Evolutionary conservation across 371 early-diverging fungal species (phyloP), one percentile per base, ranked within the genome.

Genomic region (Actinomortierella ambigua): DNA sequence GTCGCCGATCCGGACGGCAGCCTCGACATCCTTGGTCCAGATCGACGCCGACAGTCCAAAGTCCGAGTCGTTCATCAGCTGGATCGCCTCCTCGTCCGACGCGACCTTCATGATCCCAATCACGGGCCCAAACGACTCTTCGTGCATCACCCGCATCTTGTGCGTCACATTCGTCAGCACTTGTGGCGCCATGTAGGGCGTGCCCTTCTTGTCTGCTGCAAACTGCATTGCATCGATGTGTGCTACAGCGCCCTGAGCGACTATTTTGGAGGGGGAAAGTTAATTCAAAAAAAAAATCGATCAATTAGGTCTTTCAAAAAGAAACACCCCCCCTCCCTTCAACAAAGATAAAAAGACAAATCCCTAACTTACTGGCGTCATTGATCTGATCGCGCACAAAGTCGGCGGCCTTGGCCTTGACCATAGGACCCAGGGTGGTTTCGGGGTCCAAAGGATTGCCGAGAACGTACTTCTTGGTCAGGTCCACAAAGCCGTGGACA

Each of bases 41-140:
- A 94, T 86, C 42, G 88, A 87, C 2, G 93, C 90, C n/a, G 95
- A 92, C 50, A 95, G 70, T 3, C 95, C 95, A 76, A 86, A 95
- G 15, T 82, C 79, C 18, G 87, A 86, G 66, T 95, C 94, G 61
- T 95, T 95, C 90, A 93, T 93, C 28, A 89, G 65, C 8, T 64
- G 61, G 29, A 95, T 78, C 3, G 94, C 94, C 68, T 93, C 92
- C 13, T 89, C 84, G 61, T 92, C 93, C 17, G 85, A 85, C 20
- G 77, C 56, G 2, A 93, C 86, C 73, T 82, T 82, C 87, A 92
- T 88, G 48, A 95, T 87, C 3, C 87, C 89, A 46, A 93, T 83
- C 20, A 93, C 86, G 34, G 95, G 95, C 0, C 94, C 95, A 82
- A 95, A 95, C 11, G 92, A 90, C 75, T 95, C 95, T 61, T 93